Percentiles rank a stretch among this genome's conserved stretches.
Evolutionary conservation across 306 rosid species (phyloP).

Genomic region (Acmispon strigosus): DNA sequence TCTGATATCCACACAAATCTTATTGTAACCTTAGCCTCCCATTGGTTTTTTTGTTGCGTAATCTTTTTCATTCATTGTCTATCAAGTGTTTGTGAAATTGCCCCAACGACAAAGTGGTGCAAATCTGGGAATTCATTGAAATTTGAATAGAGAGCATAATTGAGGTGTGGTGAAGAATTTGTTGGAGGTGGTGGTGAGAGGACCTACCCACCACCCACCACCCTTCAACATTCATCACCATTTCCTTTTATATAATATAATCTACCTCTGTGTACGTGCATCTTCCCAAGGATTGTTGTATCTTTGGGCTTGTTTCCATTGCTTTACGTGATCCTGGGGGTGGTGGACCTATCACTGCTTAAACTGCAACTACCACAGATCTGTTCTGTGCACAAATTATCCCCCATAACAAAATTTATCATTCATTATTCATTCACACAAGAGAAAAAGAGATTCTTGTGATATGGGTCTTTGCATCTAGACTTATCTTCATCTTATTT

Average conservation of each 20-base stretch:
- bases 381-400: conserved; percentile 25
- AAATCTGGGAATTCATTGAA: background rate
- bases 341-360: conserved; percentile 33
- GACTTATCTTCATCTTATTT: conserved; percentile 40
- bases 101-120: background rate
- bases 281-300: conserved; percentile 17
- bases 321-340: background rate
- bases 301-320: conserved; percentile 1
- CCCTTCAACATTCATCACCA: conserved; percentile 30
- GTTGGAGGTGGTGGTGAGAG: conserved; percentile 13
- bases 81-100: conserved; percentile 25
- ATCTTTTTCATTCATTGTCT: background rate
- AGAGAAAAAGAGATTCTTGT: conserved; percentile 6
- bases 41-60: background rate
- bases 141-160: conserved; percentile 27
- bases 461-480: conserved; percentile 57
- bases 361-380: conserved; percentile 30
- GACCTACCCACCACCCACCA: conserved; percentile 18
- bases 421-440: background rate
- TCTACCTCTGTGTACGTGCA: conserved; percentile 8
- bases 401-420: background rate
- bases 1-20: background rate
- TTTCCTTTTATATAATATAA: background rate
- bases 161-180: conserved; percentile 29
- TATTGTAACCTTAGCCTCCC: background rate